These are phyloP conservation scores for Solanum verrucosum DNA, from an alignment of 257 asterid genomes.

Conservation along the genomic window DNA sequence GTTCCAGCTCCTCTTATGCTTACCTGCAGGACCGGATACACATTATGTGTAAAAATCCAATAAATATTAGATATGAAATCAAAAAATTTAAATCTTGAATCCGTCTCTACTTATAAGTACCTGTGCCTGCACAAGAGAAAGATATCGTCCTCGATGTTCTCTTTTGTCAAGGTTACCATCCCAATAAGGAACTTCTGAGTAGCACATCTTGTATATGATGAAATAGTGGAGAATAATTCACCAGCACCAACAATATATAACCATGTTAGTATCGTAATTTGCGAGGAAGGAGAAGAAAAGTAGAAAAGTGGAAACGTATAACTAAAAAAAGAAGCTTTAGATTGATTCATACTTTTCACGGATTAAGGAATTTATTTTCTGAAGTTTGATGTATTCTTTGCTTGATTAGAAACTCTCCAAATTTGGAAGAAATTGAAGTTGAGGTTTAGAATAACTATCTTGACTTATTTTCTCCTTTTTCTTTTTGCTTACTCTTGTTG, in stretches of 20 bases:
- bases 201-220: slow-evolving; percentile 15
- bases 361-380: background rate
- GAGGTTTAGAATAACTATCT: background rate
- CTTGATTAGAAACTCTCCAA: background rate
- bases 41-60: background rate
- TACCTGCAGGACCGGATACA: background rate
- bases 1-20: background rate
- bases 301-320: background rate
- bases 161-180: background rate
- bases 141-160: background rate
- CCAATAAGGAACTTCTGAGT: background rate
- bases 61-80: background rate
- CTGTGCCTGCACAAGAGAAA: background rate
- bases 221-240: background rate
- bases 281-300: background rate
- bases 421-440: background rate
- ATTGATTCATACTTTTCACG: background rate
- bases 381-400: background rate
- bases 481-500: background rate
- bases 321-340: background rate
- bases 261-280: background rate
- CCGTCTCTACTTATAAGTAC: background rate
- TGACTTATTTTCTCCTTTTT: background rate
- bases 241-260: background rate
- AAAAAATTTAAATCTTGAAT: background rate